These are phyloP conservation scores for Mycena capillaripes DNA, from an alignment of 768 basidiomycete genomes.

Conservation along the genomic window DNA sequence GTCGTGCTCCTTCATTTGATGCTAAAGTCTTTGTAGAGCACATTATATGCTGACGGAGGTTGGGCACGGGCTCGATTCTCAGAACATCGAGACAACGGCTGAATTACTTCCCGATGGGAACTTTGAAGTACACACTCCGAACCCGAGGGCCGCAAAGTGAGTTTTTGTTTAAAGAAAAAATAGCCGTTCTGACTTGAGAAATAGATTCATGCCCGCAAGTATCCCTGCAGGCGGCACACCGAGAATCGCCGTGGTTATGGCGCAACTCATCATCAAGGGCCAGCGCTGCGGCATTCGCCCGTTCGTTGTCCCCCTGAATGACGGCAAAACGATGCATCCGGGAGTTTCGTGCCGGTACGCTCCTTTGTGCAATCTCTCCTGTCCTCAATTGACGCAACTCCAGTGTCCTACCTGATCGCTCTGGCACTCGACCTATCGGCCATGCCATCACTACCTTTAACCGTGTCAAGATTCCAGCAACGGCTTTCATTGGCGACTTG, in stretches of 20 bases:
- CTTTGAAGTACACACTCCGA: slow-evolving; percentile 44
- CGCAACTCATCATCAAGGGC: slow-evolving; percentile 39
- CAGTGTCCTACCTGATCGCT: too few relatives aligned
- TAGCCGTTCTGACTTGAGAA: not conserved
- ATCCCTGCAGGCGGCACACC: slow-evolving; percentile 41
- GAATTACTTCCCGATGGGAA: slow-evolving; percentile 38
- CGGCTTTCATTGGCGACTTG: slow-evolving; percentile 40
- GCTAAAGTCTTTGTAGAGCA: slow-evolving; percentile 32
- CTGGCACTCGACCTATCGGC: slow-evolving; percentile 36
- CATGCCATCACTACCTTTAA: slow-evolving; percentile 49
- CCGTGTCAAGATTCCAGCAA: slow-evolving; percentile 44
- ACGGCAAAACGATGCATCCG: slow-evolving; percentile 42
- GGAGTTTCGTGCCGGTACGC: slow-evolving; percentile 44
- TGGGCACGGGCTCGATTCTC: slow-evolving; percentile 45
- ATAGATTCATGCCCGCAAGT: slow-evolving; percentile 50
- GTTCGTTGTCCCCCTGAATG: slow-evolving; percentile 44
- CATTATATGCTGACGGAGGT: slow-evolving; percentile 47
- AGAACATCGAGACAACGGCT: slow-evolving; percentile 45
- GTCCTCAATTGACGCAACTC: too few relatives aligned
- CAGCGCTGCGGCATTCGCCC: slow-evolving; percentile 41
- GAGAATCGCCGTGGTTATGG: slow-evolving; percentile 46
- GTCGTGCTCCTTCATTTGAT: not conserved
- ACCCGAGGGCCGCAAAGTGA: slow-evolving; percentile 42
- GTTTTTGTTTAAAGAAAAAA: not conserved
- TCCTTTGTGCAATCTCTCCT: slow-evolving; percentile 24